A percentile compares a stretch with the other conserved stretches of the same genome.
These are phyloP conservation scores for Trypethelium eluteriae DNA, from an alignment of 495 filamentous ascomycete genomes.

Conservation along the genomic window DNA sequence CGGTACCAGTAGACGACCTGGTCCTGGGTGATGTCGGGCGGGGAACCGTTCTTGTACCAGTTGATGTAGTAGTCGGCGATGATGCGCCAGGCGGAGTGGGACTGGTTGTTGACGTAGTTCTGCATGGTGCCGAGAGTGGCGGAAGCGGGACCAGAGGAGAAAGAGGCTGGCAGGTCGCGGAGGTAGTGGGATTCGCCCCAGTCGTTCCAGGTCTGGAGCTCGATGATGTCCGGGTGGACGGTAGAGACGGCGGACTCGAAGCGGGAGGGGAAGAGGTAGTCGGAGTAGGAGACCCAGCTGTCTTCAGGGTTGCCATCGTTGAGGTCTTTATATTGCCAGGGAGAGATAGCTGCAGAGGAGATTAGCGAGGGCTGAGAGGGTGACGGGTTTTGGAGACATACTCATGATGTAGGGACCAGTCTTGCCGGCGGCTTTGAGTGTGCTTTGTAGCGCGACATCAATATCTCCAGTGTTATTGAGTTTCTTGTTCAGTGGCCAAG, in stretches of 20 bases:
- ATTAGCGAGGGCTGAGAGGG: not conserved
- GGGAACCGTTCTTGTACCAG: slow-evolving; percentile 23
- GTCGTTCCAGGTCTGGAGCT: slow-evolving; percentile 30
- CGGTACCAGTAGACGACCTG: slow-evolving; percentile 30
- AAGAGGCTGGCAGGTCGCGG: slow-evolving; percentile 18
- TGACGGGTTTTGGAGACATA: slow-evolving; percentile 6
- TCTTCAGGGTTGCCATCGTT: slow-evolving; percentile 23
- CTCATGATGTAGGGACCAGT: slow-evolving; percentile 28
- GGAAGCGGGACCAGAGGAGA: slow-evolving; percentile 18
- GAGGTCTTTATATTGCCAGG: slow-evolving; percentile 28
- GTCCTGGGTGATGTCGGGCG: slow-evolving; percentile 20
- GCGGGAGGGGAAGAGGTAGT: slow-evolving; percentile 25
- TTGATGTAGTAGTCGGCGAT: slow-evolving; percentile 26
- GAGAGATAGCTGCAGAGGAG: slow-evolving; percentile 19
- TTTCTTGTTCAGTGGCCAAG: slow-evolving; percentile 24
- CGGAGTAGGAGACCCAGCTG: slow-evolving; percentile 26
- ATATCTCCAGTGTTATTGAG: slow-evolving; percentile 20
- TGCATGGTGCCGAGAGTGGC: slow-evolving; percentile 21
- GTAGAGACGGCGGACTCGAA: slow-evolving; percentile 12
- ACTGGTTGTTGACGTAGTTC: slow-evolving; percentile 20
- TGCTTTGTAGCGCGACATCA: slow-evolving; percentile 24
- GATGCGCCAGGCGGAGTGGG: slow-evolving; percentile 26
- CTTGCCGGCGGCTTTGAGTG: slow-evolving; percentile 19
- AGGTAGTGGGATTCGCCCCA: slow-evolving; percentile 30
- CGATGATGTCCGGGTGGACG: slow-evolving; percentile 28